phyloP scores from a whole-genome alignment of 75 land plant species.

The Isoetes taiwanensis region DNA sequence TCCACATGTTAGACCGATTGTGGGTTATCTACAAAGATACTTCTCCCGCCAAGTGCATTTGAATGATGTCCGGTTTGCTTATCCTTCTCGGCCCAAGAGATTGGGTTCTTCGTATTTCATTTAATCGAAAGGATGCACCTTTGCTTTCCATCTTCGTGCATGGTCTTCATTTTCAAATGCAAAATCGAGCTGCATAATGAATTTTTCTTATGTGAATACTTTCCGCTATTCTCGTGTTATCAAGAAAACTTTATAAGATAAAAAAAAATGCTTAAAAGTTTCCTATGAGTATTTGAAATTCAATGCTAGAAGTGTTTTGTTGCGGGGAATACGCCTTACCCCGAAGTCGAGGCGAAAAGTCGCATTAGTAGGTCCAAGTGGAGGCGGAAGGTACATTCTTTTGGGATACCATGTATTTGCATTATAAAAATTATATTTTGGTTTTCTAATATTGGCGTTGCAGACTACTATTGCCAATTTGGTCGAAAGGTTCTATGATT shows the following conservation, averaged over 20 bases:
- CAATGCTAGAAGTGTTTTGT: no score
- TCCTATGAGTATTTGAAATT: no score
- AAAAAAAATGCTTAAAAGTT: background rate
- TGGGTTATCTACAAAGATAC: background rate
- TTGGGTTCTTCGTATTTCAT: slow-evolving; percentile 5
- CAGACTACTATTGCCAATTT: slow-evolving; percentile 7
- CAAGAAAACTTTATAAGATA: background rate
- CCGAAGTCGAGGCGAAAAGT: background rate
- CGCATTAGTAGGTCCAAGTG: slow-evolving; percentile 2
- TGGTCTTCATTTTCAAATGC: background rate
- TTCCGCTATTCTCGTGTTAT: no score
- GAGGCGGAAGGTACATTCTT: no score
- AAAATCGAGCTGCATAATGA: background rate
- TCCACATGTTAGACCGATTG: background rate
- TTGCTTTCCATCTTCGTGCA: background rate
- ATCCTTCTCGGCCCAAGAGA: slow-evolving; percentile 4
- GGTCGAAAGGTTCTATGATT: slow-evolving; percentile 1
- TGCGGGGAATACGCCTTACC: background rate
- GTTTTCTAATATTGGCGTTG: background rate
- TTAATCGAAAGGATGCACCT: background rate
- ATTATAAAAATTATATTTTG: background rate
- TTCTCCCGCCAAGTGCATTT: background rate
- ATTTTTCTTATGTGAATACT: background rate
- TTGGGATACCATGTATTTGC: background rate
- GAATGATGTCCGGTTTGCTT: background rate